Evolutionary conservation across 495 filamentous ascomycete genomes (phyloP), one percentile per base, ranked within the genome.

Genomic region (Sabuloglossum arenarium): DNA sequence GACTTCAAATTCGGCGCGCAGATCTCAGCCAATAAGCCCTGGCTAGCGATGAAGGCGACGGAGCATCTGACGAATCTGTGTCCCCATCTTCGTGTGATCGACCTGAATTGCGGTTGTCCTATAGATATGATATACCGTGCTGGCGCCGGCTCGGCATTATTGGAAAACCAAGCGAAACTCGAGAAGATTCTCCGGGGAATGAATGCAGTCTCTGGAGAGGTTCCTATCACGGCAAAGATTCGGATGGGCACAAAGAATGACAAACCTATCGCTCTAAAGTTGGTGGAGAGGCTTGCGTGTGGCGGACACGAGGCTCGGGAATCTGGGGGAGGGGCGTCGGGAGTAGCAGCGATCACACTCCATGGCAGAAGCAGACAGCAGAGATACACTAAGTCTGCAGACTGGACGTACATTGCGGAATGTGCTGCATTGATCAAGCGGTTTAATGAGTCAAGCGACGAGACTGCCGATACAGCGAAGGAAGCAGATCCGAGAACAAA

Each of bases 81-180:
- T 39, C 89, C 91, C 3, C 73, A 86, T 61, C 73, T 97, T 10
- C 82, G 91, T 29, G 78, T 94, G 5, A 81, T 98, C 56, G 91
- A 98, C 63, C 68, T 98, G 58, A 98, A 98, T 69, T 95, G 90
- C 62, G 91, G 91, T 30, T 98, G 91, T 63, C 91, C 91, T 16
- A 95, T 98, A 63, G 90, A 98, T 60, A 75, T 94, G 55, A 80
- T 98, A 43, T 94, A 78, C 71, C 77, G 84, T 39, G 73, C 82
- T 37, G 91, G 91, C 45, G 85, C 86, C 23, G 91, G 91, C 2
- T 95, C 90, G n/a, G 88, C 85, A n/a, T 78, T 98, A 0, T 77
- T 98, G 14, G 91, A 97, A 58, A 72, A 78, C 39, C 82, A 75
- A 42, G 76, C 76, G 28, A 95, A 94, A 66, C 67, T 98, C 39